Percentiles rank a stretch among this genome's conserved stretches.
phyloP scores from a whole-genome alignment of 2,329 filamentous ascomycete species.

The Sporothrix euskadiensis region DNA sequence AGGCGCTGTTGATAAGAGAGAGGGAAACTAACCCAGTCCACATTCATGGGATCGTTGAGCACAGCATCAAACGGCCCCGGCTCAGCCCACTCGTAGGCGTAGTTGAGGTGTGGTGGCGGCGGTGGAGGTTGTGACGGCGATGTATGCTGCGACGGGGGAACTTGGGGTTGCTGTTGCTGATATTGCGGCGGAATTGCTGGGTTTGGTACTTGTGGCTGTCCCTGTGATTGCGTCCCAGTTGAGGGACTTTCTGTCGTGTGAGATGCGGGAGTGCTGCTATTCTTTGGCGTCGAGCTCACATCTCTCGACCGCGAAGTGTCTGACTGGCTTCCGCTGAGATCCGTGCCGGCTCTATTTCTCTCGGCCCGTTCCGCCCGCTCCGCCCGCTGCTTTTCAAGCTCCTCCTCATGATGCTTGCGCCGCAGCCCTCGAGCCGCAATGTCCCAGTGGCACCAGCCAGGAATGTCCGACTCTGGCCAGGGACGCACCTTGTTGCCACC shows the following conservation, averaged over 20 bases:
- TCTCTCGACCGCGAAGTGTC: not conserved
- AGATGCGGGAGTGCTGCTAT: not conserved
- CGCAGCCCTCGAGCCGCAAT: not conserved
- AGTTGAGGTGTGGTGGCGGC: constrained; percentile 12
- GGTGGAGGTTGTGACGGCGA: not conserved
- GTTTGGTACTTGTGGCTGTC: not conserved
- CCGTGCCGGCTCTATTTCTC: not conserved
- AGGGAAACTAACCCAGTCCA: constrained; percentile 32
- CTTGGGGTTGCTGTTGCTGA: not conserved
- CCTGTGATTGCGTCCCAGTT: not conserved
- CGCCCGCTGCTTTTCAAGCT: not conserved
- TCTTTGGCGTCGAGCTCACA: not conserved
- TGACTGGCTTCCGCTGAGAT: not conserved
- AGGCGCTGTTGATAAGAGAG: not conserved
- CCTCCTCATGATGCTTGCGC: not conserved
- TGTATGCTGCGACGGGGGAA: not conserved
- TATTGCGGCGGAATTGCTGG: not conserved
- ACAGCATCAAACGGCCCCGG: constrained; percentile 30
- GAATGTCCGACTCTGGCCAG: constrained; percentile 5
- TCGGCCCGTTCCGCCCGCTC: constrained; percentile 5
- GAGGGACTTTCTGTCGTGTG: constrained; percentile 5
- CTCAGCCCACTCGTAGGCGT: constrained; percentile 30
- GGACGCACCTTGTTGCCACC: not conserved
- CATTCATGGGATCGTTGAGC: constrained; percentile 29
- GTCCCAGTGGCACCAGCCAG: constrained; percentile 20